These are phyloP conservation scores for Colletotrichum sp. DNA, from an alignment of 2,329 filamentous ascomycete species.

Conservation along the genomic window DNA sequence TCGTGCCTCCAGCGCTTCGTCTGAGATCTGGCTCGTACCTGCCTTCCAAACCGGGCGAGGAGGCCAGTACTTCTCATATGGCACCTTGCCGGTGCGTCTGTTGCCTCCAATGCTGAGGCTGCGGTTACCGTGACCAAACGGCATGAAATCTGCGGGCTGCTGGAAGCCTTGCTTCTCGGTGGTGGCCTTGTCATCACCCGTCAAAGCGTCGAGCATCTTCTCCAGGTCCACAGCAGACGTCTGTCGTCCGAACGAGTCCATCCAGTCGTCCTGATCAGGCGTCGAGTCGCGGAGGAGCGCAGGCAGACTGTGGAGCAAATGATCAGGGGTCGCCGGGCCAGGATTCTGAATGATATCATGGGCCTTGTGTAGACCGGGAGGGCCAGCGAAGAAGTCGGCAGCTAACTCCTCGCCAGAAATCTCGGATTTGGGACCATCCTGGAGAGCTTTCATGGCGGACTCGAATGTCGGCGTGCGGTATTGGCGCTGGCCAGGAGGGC, in stretches of 20 bases:
- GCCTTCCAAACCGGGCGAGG: slow-evolving; percentile 14
- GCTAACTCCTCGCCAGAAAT: slow-evolving; percentile 25
- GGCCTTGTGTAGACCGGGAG: slow-evolving; percentile 24
- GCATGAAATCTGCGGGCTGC: neutral
- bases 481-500: slow-evolving; percentile 58
- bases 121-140: neutral
- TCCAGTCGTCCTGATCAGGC: neutral
- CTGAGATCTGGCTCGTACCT: slow-evolving; percentile 23
- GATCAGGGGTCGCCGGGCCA: neutral
- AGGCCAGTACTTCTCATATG: slow-evolving; percentile 15
- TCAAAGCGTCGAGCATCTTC: neutral
- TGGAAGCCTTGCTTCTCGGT: slow-evolving; percentile 34
- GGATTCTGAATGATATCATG: neutral
- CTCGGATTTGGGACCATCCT: slow-evolving; percentile 28
- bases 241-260: neutral
- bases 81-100: slow-evolving; percentile 25
- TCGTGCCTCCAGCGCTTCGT: slow-evolving; percentile 27
- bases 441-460: slow-evolving; percentile 36
- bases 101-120: slow-evolving; percentile 16
- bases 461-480: slow-evolving; percentile 50
- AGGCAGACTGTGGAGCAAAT: neutral
- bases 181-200: slow-evolving; percentile 31
- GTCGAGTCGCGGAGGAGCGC: neutral
- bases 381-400: slow-evolving; percentile 23
- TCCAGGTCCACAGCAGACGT: neutral